These are phyloP conservation scores for Colletotrichum shisoi DNA, from an alignment of 2,329 filamentous ascomycete genomes.

Conservation along the genomic window DNA sequence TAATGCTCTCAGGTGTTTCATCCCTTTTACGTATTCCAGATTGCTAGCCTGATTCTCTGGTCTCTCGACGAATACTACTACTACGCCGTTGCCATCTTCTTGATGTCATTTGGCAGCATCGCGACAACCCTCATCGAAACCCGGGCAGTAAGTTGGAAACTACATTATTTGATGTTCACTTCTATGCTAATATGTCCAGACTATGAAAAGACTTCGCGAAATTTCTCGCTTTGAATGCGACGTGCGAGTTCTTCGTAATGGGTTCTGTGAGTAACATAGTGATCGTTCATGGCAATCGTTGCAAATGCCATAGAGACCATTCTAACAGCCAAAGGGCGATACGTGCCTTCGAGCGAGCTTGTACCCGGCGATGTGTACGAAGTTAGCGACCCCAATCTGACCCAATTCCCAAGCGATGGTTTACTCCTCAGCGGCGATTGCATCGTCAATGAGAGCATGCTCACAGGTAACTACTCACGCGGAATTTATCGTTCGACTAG, in stretches of 20 bases:
- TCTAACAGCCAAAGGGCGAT: conserved; percentile 64
- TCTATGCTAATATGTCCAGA: conserved; percentile 55
- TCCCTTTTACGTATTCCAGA: conserved; percentile 97
- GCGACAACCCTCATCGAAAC: conserved; percentile 89
- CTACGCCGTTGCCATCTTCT: conserved; percentile 92
- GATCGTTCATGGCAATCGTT: neutral
- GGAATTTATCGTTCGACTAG: neutral
- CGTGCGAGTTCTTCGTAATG: conserved; percentile 88
- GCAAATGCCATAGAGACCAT: neutral
- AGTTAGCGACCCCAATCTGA: conserved; percentile 88
- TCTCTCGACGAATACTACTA: conserved; percentile 97
- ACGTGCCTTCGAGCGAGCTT: conserved; percentile 83
- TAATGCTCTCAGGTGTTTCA: conserved; percentile 76
- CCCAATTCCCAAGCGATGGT: conserved; percentile 91
- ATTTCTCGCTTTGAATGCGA: conserved; percentile 96
- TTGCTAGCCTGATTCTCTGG: conserved; percentile 93
- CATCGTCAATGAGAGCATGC: conserved; percentile 99
- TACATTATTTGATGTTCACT: neutral
- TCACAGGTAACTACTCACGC: conserved; percentile 64
- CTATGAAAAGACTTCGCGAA: conserved; percentile 88
- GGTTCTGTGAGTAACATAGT: conserved; percentile 76
- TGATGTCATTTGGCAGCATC: conserved; percentile 94
- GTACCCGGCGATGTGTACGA: conserved; percentile 97
- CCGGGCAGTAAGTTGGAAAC: conserved; percentile 66
- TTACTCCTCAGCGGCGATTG: conserved; percentile 91